Conservation (phyloP, 2,329 filamentous ascomycete genomes). For the Tolypocladium inflatum region DNA sequence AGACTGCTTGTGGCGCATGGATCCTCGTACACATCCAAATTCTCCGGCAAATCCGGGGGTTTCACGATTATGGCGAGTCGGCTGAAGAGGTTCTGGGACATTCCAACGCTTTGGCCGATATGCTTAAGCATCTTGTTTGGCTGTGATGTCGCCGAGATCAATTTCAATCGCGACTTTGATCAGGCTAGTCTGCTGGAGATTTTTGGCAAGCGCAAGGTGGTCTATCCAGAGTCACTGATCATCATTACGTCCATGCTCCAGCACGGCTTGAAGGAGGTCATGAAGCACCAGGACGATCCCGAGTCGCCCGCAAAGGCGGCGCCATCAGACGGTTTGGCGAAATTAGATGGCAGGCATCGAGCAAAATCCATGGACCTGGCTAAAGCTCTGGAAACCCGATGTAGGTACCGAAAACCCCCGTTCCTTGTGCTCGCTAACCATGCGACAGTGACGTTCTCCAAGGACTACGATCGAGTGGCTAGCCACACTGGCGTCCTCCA, state of each 20-base stretch:
- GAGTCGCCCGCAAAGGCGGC: constrained; percentile 36
- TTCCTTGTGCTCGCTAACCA: constrained; percentile 7
- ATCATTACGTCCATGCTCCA: constrained; percentile 84
- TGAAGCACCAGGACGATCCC: constrained; percentile 51
- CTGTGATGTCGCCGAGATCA: constrained; percentile 64
- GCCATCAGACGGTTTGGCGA: constrained; percentile 3
- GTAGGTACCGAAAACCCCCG: constrained; percentile 26
- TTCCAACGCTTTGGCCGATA: constrained; percentile 75
- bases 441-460: constrained; percentile 13
- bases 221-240: constrained; percentile 67
- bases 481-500: constrained; percentile 57
- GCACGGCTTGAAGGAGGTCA: constrained; percentile 64
- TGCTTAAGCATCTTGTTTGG: constrained; percentile 86
- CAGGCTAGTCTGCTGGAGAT: constrained; percentile 63
- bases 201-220: constrained; percentile 60
- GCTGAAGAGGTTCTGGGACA: constrained; percentile 81
- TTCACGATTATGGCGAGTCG: constrained; percentile 78
- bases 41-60: constrained; percentile 73
- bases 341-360: constrained; percentile 22
- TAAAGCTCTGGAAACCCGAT: constrained; percentile 45
- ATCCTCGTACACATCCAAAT: constrained; percentile 72
- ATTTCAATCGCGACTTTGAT: constrained; percentile 66
- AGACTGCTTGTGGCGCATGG: constrained; percentile 79
- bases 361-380: constrained; percentile 59
- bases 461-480: constrained; percentile 36